A percentile compares a stretch with the other conserved stretches of the same genome.
Conservation (phyloP, 108 stramenopile species). For the Ochromonas danica region DNA sequence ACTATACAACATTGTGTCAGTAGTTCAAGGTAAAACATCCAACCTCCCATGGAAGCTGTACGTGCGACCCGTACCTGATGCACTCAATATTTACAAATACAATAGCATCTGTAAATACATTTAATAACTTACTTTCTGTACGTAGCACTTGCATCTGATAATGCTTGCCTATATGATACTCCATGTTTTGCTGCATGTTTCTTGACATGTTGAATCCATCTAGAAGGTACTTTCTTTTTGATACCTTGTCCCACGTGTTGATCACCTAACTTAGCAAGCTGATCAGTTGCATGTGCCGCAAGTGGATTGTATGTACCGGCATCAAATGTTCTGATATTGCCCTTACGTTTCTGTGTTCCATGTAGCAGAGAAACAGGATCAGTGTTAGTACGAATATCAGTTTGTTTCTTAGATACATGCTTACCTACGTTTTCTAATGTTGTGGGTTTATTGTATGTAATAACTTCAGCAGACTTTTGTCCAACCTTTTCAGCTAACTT, state of each 20-base stretch:
- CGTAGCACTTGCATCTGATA: not conserved
- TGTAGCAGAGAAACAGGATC: constrained; percentile 5
- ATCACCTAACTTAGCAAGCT: constrained; percentile 1
- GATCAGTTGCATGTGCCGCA: constrained; percentile 4
- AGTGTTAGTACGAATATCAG: constrained; percentile 5
- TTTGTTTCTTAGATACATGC: constrained; percentile 6
- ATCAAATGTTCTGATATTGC: not conserved
- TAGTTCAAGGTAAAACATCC: constrained; percentile 1
- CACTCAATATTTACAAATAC: constrained; percentile 1
- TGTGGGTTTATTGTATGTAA: not conserved
- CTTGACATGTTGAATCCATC: constrained; percentile 2
- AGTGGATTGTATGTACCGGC: constrained; percentile 1
- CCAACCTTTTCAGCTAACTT: constrained; percentile 1
- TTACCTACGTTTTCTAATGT: constrained; percentile 6
- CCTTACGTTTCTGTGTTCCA: constrained; percentile 9
- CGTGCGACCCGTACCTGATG: not conserved
- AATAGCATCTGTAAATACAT: constrained; percentile 10
- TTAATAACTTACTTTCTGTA: constrained; percentile 10
- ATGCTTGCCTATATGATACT: not conserved
- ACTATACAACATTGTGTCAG: constrained; percentile 6
- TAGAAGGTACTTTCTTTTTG: constrained; percentile 6
- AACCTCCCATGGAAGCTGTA: not conserved
- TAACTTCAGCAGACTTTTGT: constrained; percentile 5
- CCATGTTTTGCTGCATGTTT: constrained; percentile 9
- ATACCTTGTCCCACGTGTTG: constrained; percentile 1